These are phyloP conservation scores for Mycosphaerella sp. DNA, from an alignment of 2,329 filamentous ascomycete genomes.

Conservation along the genomic window DNA sequence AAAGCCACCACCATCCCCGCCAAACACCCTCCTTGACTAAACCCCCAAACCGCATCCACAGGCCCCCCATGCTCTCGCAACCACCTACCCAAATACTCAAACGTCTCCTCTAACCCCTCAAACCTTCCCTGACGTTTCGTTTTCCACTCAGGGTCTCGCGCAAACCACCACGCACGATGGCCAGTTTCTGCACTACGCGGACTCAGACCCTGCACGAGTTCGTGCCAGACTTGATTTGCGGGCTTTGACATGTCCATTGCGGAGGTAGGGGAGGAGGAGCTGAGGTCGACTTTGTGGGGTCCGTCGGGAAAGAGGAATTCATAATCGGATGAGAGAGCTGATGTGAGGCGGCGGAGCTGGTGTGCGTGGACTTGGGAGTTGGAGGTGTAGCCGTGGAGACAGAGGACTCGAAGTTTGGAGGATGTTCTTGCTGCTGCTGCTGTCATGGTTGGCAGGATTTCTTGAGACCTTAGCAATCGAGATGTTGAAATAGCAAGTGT, in stretches of 20 bases:
- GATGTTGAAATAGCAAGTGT: too few species aligned
- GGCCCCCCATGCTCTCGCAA: slow-evolving; percentile 11
- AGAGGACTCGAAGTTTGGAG: slow-evolving; percentile 17
- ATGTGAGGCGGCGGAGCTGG: slow-evolving; percentile 19
- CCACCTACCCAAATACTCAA: slow-evolving; percentile 15
- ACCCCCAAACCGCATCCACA: slow-evolving; percentile 19
- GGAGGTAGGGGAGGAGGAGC: neutral
- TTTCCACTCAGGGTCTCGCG: slow-evolving; percentile 14
- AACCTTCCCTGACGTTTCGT: slow-evolving; percentile 16
- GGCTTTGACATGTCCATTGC: slow-evolving; percentile 16
- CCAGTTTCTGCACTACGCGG: slow-evolving; percentile 5
- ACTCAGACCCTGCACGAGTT: slow-evolving; percentile 11
- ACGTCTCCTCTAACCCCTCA: slow-evolving; percentile 17
- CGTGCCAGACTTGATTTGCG: slow-evolving; percentile 17
- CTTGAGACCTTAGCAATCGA: too few species aligned
- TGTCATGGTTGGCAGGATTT: neutral
- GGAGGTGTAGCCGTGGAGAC: slow-evolving; percentile 23
- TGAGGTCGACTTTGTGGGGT: slow-evolving; percentile 16
- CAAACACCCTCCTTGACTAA: slow-evolving; percentile 21
- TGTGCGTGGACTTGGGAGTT: slow-evolving; percentile 19
- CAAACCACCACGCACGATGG: slow-evolving; percentile 18
- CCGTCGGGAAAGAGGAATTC: slow-evolving; percentile 22
- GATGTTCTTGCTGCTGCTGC: neutral
- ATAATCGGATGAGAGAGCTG: slow-evolving; percentile 11
- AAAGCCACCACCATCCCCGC: slow-evolving; percentile 20